Percentiles rank a stretch among this genome's conserved stretches.
phyloP scores from a whole-genome alignment of 352 stramenopile species.

The Pythium phragmitis region DNA sequence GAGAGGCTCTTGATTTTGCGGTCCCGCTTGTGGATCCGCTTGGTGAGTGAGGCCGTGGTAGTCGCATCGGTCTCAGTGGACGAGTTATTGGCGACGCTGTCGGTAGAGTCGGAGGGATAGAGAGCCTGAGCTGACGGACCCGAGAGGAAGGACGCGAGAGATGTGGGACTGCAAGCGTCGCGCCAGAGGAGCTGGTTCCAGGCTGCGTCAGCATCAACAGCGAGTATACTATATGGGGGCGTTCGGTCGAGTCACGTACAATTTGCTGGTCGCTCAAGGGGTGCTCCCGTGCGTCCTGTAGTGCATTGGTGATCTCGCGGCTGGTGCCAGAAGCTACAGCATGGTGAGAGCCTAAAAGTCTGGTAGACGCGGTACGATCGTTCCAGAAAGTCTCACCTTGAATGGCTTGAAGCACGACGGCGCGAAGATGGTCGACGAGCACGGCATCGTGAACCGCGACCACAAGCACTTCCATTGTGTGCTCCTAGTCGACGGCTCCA shows the following conservation, averaged over 20 bases:
- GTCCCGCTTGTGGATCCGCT: slow-evolving; percentile 38
- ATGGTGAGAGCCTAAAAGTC: not conserved
- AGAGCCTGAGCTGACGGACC: not conserved
- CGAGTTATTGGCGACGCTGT: slow-evolving; percentile 3
- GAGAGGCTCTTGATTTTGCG: slow-evolving; percentile 54
- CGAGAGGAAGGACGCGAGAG: not conserved
- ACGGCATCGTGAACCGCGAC: slow-evolving; percentile 10
- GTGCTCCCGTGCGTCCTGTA: not conserved
- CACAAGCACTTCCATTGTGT: slow-evolving; percentile 17
- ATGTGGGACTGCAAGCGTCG: not conserved
- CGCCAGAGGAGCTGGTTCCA: slow-evolving; percentile 15
- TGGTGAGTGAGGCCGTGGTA: slow-evolving; percentile 5
- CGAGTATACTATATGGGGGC: too few relatives aligned
- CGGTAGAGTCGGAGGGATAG: not conserved
- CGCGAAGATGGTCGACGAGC: slow-evolving; percentile 12
- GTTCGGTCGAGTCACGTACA: not conserved
- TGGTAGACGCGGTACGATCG: not conserved
- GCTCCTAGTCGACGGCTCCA: too few relatives aligned
- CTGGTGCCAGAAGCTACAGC: not conserved
- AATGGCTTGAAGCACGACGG: slow-evolving; percentile 7
- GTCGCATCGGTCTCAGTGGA: not conserved
- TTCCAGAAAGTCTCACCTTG: not conserved
- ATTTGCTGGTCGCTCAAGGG: slow-evolving; percentile 1
- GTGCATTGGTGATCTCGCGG: not conserved
- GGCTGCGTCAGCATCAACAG: too few relatives aligned